A percentile compares a stretch with the other conserved stretches of the same genome.
Evolutionary conservation across 1,139 yeast species (phyloP).

Genomic region (Taiozyma onychis): DNA sequence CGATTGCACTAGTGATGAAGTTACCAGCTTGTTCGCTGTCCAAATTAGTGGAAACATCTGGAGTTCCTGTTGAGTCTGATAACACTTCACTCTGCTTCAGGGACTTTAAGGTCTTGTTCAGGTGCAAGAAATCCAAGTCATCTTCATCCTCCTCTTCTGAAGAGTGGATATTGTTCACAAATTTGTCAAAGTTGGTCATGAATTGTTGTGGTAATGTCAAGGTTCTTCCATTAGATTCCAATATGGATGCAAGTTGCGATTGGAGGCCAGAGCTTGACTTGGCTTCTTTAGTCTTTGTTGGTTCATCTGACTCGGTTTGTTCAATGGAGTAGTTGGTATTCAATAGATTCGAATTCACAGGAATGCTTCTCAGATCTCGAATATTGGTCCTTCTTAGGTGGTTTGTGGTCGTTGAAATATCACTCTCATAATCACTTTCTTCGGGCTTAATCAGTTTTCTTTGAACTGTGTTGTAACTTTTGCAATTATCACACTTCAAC

Average conservation of each 20-base stretch:
- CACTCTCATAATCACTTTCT: slow-evolving; percentile 33
- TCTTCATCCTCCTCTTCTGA: slow-evolving; percentile 17
- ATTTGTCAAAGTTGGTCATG: slow-evolving; percentile 22
- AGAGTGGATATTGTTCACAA: slow-evolving; percentile 16
- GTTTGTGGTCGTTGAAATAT: slow-evolving; percentile 19
- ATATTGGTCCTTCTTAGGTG: slow-evolving; percentile 9
- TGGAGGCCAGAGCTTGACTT: not conserved
- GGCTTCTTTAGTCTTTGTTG: not conserved
- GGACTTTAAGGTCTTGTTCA: slow-evolving; percentile 16
- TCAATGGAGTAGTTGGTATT: slow-evolving; percentile 23
- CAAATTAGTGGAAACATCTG: not conserved
- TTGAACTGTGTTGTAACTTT: slow-evolving; percentile 81
- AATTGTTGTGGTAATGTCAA: slow-evolving; percentile 24
- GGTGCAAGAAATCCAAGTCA: slow-evolving; percentile 18
- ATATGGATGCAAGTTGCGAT: not conserved
- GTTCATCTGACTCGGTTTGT: slow-evolving; percentile 7
- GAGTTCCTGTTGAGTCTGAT: slow-evolving; percentile 5
- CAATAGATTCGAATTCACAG: slow-evolving; percentile 18
- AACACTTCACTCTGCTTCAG: slow-evolving; percentile 6
- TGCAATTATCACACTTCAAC: slow-evolving; percentile 78
- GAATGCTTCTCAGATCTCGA: slow-evolving; percentile 16
- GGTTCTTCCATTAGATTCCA: slow-evolving; percentile 3
- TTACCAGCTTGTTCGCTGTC: not conserved
- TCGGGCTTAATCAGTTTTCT: slow-evolving; percentile 48
- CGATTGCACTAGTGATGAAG: slow-evolving; percentile 9